These are phyloP conservation scores for Pseudocercospora musae DNA, from an alignment of 2,329 filamentous ascomycete species.

Conservation along the genomic window DNA sequence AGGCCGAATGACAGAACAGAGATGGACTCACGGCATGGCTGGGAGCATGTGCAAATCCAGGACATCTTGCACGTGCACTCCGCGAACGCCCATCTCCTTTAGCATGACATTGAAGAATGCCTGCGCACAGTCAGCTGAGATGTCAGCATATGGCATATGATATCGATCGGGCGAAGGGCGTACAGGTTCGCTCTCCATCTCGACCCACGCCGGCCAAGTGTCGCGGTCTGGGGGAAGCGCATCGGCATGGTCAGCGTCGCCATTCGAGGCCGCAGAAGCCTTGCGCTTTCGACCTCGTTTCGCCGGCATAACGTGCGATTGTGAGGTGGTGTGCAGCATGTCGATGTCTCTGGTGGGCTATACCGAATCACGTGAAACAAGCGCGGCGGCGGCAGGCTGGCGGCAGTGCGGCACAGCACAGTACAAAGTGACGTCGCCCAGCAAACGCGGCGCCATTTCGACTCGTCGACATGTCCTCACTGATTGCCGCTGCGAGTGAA, in stretches of 20 bases:
- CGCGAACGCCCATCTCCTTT: slow-evolving; percentile 69
- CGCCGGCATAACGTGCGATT: slow-evolving; percentile 16
- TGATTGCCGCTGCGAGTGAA: background rate
- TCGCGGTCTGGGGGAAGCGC: slow-evolving; percentile 51
- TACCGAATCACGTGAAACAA: background rate
- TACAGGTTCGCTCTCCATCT: slow-evolving; percentile 90
- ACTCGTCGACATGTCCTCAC: background rate
- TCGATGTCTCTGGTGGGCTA: background rate
- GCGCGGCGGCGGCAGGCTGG: background rate
- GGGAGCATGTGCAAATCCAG: slow-evolving; percentile 64
- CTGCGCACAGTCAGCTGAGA: slow-evolving; percentile 43
- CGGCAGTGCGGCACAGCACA: no score
- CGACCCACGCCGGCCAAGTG: slow-evolving; percentile 70
- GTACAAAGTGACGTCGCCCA: background rate
- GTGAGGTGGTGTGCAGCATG: background rate
- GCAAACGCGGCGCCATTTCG: background rate
- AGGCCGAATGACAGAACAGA: background rate
- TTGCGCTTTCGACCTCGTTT: slow-evolving; percentile 27
- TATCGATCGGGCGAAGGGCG: no score
- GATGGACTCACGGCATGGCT: slow-evolving; percentile 36
- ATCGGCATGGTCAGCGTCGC: slow-evolving; percentile 41
- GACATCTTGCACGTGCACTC: slow-evolving; percentile 73
- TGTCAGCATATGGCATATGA: background rate
- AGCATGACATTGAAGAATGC: slow-evolving; percentile 84
- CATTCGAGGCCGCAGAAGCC: slow-evolving; percentile 6